Base-by-base conservation (phyloP, 768 basidiomycete species). In the Pulveroboletus frians region DNA sequence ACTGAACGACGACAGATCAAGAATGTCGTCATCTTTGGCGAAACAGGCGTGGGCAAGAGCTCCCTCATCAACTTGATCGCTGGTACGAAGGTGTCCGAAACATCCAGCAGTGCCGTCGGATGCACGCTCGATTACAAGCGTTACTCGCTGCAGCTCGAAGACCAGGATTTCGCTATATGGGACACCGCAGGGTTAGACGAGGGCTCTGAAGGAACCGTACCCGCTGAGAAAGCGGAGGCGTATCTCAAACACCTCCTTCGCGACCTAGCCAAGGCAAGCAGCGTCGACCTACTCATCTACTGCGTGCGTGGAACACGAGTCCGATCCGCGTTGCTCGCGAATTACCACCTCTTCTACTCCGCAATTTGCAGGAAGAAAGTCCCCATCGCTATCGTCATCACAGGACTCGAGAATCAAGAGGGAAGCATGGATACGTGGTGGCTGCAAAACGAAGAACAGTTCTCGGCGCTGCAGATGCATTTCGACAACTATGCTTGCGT, bases 401-500 rank as follows among this genome's bases (percentile, higher is more conserved):
- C 72, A 1, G 71, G 73, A 30, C 63, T 75, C 3, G 74, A 73
- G 54, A 56, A 69, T 23, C 59, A 68, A 17, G 58, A 55, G 3
- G 51, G 46, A 3, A 36, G 45, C 18, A 68, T 70, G 67, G 63
- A 65, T 7, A 43, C 45, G 1, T 68, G 67, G 67, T 68, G 67
- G 69, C 14, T 50, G 38, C 21, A 29, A 29, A 57, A 56, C 70
- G 68, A 48, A 49, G 60, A 29, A 27, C 50, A 46, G 38, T 50
- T 76, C 45, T 59, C 53, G 21, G 43, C 39, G 9, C 51, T 67
- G 32, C 55, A 56, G 9, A 74, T 75, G 58, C 38, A 49, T 21
- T 72, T 73, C 6, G 52, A 62, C 18, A 65, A 54, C 10, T 61
- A 71, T 20, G 73, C 70, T 9, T 75, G 74, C 52, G 63, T 75